phyloP scores from a whole-genome alignment of 1,284 basidiomycete genomes.

The Omphalotus olearius region DNA sequence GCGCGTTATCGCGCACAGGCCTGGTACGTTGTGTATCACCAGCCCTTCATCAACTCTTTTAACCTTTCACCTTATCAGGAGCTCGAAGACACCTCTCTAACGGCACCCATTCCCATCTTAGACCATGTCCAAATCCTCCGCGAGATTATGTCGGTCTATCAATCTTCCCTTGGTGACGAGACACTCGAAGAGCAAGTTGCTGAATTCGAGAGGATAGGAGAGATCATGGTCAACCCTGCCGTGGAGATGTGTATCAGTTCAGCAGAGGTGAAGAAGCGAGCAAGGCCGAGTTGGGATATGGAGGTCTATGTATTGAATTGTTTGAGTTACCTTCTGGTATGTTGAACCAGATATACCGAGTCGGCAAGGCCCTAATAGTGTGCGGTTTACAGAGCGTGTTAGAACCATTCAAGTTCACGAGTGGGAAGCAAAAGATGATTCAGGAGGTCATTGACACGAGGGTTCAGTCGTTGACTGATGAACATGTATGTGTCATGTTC shows the following conservation, averaged over 20 bases:
- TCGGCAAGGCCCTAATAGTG: conserved; percentile 4
- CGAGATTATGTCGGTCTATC: conserved; percentile 86
- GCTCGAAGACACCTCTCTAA: conserved; percentile 70
- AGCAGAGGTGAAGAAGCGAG: conserved; percentile 60
- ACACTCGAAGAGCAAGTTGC: conserved; percentile 34
- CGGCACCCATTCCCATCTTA: conserved; percentile 74
- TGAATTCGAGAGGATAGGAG: conserved; percentile 70
- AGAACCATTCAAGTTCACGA: conserved; percentile 72
- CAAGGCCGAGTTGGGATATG: conserved; percentile 67
- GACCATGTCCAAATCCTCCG: conserved; percentile 81
- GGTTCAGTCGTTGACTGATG: conserved; percentile 65
- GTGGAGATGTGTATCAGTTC: conserved; percentile 71
- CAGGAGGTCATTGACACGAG: conserved; percentile 60
- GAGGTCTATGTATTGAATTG: conserved; percentile 85
- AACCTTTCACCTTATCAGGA: conserved; percentile 41
- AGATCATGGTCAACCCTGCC: conserved; percentile 80
- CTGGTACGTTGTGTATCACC: conserved; percentile 45
- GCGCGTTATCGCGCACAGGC: conserved; percentile 65
- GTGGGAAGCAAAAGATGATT: conserved; percentile 53
- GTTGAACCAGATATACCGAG: conserved; percentile 17
- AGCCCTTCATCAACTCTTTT: neutral
- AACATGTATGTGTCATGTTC: conserved; percentile 62
- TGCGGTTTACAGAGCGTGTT: conserved; percentile 52
- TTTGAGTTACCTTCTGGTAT: conserved; percentile 71
- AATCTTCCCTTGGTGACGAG: conserved; percentile 70